Conservation (phyloP, 352 stramenopile species). For the Blastocystis sp. region DNA sequence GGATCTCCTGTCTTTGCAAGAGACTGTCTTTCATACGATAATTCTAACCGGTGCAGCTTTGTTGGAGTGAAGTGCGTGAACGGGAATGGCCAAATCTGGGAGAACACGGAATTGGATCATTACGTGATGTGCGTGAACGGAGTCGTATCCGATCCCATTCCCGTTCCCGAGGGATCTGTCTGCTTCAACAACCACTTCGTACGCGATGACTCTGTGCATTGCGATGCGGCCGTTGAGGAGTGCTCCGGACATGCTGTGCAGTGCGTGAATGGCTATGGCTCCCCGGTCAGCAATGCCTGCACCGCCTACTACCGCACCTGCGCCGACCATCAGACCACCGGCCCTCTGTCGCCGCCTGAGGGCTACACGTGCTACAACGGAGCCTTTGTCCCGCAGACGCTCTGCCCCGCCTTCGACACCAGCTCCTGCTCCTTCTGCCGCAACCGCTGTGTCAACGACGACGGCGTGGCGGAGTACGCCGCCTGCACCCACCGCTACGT, state of each 20-base stretch:
- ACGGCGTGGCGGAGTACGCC: slow-evolving; percentile 1
- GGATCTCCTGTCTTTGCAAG: slow-evolving; percentile 10
- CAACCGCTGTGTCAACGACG: slow-evolving; percentile 25
- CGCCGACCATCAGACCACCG: slow-evolving; percentile 6
- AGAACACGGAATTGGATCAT: background rate
- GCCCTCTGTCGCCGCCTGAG: background rate
- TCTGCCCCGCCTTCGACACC: background rate
- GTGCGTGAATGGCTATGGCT: slow-evolving; percentile 52
- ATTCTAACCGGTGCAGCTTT: slow-evolving; percentile 1
- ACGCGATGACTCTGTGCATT: background rate
- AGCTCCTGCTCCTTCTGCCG: slow-evolving; percentile 55
- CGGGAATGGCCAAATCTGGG: background rate
- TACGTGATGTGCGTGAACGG: slow-evolving; percentile 58
- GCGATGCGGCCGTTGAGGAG: background rate
- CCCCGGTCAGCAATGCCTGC: slow-evolving; percentile 29
- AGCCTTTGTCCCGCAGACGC: slow-evolving; percentile 26
- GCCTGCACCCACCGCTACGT: slow-evolving; percentile 39
- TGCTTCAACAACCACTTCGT: slow-evolving; percentile 54
- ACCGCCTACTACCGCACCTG: slow-evolving; percentile 40
- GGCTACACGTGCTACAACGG: slow-evolving; percentile 57
- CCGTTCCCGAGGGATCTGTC: slow-evolving; percentile 21
- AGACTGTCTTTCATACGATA: background rate
- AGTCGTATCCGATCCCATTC: slow-evolving; percentile 11
- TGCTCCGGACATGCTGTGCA: background rate
- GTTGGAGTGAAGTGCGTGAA: slow-evolving; percentile 32